Evolutionary conservation across 495 filamentous ascomycete genomes (phyloP).

Genomic region (Cairneyella variabilis): DNA sequence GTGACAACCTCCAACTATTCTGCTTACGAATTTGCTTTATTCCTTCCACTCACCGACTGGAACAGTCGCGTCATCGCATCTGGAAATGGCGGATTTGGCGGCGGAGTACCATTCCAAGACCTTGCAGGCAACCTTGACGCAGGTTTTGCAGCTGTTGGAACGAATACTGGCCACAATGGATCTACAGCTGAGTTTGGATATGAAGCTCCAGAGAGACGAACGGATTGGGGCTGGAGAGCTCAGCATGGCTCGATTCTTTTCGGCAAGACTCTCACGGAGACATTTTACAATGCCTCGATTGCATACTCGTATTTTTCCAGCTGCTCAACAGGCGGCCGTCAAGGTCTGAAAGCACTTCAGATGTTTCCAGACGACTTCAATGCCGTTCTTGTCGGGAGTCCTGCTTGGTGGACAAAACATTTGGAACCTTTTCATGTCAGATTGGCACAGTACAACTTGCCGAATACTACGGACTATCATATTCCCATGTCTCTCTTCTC

Average conservation of each 20-base stretch:
- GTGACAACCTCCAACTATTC: constrained; percentile 40
- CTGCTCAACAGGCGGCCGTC: constrained; percentile 57
- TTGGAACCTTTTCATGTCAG: constrained; percentile 44
- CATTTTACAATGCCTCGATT: constrained; percentile 39
- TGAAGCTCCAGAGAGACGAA: constrained; percentile 32
- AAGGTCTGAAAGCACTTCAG: constrained; percentile 51
- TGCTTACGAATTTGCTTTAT: constrained; percentile 44
- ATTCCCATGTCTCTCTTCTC: constrained; percentile 48
- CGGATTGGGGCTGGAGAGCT: constrained; percentile 46
- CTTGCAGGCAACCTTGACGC: constrained; percentile 42
- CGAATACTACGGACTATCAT: constrained; percentile 40
- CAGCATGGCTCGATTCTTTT: constrained; percentile 44
- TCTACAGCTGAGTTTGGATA: constrained; percentile 42
- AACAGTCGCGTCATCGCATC: constrained; percentile 43
- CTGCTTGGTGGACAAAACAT: constrained; percentile 47
- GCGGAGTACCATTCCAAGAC: constrained; percentile 52
- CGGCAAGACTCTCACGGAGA: constrained; percentile 30
- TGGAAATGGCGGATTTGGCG: constrained; percentile 49
- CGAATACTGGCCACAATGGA: constrained; percentile 50
- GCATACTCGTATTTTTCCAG: constrained; percentile 49
- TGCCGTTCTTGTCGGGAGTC: constrained; percentile 60
- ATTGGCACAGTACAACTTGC: constrained; percentile 36
- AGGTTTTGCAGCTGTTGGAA: constrained; percentile 50
- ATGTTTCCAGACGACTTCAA: constrained; percentile 56
- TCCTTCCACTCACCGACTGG: constrained; percentile 50